Percentiles rank a stretch among this genome's conserved stretches.
phyloP scores from a whole-genome alignment of 1,139 yeast species.

The Spathaspora sp. region DNA sequence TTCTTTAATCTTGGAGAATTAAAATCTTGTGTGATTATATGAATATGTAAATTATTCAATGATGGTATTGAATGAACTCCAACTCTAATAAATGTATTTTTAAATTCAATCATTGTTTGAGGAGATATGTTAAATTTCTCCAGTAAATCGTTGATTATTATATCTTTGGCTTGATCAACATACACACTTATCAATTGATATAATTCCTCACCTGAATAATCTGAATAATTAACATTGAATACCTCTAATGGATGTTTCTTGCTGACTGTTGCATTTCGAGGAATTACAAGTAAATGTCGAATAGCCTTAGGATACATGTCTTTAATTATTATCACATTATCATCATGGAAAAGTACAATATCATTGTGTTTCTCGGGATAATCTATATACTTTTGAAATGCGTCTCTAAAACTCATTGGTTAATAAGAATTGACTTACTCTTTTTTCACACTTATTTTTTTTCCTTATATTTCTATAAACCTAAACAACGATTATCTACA shows the following conservation, averaged over 20 bases:
- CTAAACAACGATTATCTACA: not conserved
- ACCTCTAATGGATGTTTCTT: conserved; percentile 54
- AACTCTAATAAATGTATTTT: conserved; percentile 42
- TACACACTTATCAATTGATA: conserved; percentile 34
- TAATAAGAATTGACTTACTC: not conserved
- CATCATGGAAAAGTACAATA: conserved; percentile 43
- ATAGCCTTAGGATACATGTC: conserved; percentile 67
- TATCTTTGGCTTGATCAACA: conserved; percentile 41
- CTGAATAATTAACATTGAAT: conserved; percentile 29
- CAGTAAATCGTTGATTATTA: conserved; percentile 38
- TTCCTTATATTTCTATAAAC: not conserved
- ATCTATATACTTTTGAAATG: conserved; percentile 34
- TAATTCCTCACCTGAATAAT: conserved; percentile 19
- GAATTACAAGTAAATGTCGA: conserved; percentile 62
- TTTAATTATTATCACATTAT: conserved; percentile 52
- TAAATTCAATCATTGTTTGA: conserved; percentile 19
- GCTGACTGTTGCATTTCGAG: conserved; percentile 45
- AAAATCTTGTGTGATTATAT: conserved; percentile 68
- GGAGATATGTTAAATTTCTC: conserved; percentile 13
- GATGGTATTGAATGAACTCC: conserved; percentile 79
- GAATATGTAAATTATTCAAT: conserved; percentile 66
- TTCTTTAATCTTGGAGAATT: conserved; percentile 54
- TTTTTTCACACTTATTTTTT: not conserved
- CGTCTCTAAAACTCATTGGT: conserved; percentile 34
- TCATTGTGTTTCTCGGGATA: conserved; percentile 25